Evolutionary conservation across 1,139 yeast genomes (phyloP).

Genomic region (Blastobotrys apis): DNA sequence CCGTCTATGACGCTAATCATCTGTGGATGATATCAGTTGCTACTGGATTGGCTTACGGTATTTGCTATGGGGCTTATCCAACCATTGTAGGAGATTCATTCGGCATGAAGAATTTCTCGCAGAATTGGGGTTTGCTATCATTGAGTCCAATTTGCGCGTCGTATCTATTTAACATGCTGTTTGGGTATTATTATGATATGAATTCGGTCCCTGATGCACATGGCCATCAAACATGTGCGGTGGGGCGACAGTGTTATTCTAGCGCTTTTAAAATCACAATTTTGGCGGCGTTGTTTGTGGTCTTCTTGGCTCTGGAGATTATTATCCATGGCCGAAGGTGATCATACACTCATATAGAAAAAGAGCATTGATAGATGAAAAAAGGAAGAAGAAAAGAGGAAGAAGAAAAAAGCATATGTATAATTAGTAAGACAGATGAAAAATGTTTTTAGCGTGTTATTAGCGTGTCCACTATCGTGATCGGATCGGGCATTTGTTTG

Average conservation of each 20-base stretch:
- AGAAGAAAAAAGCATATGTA: too few relatives aligned
- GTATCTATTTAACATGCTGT: conserved; percentile 37
- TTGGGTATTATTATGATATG: conserved; percentile 37
- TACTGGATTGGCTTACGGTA: conserved; percentile 76
- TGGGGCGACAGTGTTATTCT: conserved; percentile 25
- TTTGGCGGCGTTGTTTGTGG: conserved; percentile 19
- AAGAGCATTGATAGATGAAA: background rate
- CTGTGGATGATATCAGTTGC: conserved; percentile 53
- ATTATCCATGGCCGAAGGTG: background rate
- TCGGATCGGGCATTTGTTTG: too few relatives aligned
- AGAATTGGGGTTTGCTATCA: conserved; percentile 71
- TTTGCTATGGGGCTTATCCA: conserved; percentile 76
- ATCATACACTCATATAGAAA: background rate
- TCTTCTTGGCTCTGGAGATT: conserved; percentile 15
- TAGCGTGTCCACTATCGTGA: too few relatives aligned
- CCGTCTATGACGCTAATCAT: conserved; percentile 36
- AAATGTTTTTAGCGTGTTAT: too few relatives aligned
- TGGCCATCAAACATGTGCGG: conserved; percentile 22
- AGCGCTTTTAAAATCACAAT: conserved; percentile 25
- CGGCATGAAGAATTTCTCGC: conserved; percentile 67
- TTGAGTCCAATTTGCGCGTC: conserved; percentile 39
- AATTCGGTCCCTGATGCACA: conserved; percentile 25
- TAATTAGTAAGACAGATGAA: too few relatives aligned
- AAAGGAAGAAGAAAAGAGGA: too few relatives aligned
- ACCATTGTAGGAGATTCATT: conserved; percentile 73